phyloP scores from a whole-genome alignment of 2,329 filamentous ascomycete species.

The Xylariales sp. region DNA sequence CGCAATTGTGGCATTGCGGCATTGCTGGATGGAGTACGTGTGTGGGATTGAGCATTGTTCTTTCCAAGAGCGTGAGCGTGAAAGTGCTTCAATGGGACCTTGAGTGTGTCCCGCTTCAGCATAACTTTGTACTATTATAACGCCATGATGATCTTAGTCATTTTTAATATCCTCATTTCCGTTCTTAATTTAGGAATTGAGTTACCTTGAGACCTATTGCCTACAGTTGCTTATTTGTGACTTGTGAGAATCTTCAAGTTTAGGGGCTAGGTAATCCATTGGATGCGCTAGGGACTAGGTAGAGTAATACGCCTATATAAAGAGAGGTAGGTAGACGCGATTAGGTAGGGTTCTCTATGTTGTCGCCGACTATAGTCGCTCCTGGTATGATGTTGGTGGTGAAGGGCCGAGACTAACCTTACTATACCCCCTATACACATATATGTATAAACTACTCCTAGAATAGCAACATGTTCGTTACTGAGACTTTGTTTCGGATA shows the following conservation, averaged over 20 bases:
- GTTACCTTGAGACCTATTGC: neutral
- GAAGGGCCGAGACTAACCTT: neutral
- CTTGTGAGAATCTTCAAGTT: too few relatives aligned
- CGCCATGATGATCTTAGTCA: constrained; percentile 14
- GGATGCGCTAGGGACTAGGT: too few relatives aligned
- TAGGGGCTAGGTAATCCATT: too few relatives aligned
- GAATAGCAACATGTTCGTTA: neutral
- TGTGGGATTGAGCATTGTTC: constrained; percentile 19
- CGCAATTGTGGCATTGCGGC: constrained; percentile 23
- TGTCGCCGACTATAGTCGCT: too few relatives aligned
- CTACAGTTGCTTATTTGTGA: too few relatives aligned
- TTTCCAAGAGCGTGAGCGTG: constrained; percentile 12
- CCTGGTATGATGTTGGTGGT: neutral
- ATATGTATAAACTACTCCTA: neutral
- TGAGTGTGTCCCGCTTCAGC: neutral
- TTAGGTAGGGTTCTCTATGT: too few relatives aligned
- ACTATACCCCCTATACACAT: neutral
- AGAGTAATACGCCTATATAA: too few relatives aligned
- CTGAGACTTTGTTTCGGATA: too few relatives aligned
- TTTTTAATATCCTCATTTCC: neutral
- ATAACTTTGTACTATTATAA: constrained; percentile 29
- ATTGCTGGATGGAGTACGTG: constrained; percentile 30
- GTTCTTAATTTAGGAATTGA: neutral
- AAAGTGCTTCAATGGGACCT: constrained; percentile 1
- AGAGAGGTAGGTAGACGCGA: too few relatives aligned